Percentiles rank a stretch among this genome's conserved stretches.
Evolutionary conservation across 1,284 basidiomycete species (phyloP).

Genomic region (Sphaerobolus stellatus): DNA sequence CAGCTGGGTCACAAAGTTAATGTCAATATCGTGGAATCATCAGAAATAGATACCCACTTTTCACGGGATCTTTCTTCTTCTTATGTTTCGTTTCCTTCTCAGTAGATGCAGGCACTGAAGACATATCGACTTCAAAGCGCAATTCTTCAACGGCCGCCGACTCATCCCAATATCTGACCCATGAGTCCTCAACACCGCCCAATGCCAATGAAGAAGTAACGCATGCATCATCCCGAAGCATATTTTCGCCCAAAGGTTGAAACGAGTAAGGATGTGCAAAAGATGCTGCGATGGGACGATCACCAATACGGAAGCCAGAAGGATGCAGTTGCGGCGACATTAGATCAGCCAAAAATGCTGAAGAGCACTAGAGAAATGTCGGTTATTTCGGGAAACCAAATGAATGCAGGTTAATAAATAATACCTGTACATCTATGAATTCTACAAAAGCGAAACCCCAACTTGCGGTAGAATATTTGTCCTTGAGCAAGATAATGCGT

Average conservation of each 20-base stretch:
- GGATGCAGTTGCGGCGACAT: slow-evolving; percentile 84
- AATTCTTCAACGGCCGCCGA: slow-evolving; percentile 65
- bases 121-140: slow-evolving; percentile 77
- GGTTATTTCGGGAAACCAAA: not conserved
- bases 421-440: slow-evolving; percentile 78
- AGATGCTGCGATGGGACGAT: slow-evolving; percentile 81
- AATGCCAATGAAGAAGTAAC: slow-evolving; percentile 60
- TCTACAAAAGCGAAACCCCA: slow-evolving; percentile 94
- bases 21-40: slow-evolving; percentile 22
- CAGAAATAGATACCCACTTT: slow-evolving; percentile 37
- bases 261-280: slow-evolving; percentile 88
- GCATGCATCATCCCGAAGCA: slow-evolving; percentile 71
- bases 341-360: slow-evolving; percentile 71
- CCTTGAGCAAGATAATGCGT: slow-evolving; percentile 83
- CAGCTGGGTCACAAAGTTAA: slow-evolving; percentile 9
- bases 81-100: slow-evolving; percentile 53
- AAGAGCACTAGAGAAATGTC: slow-evolving; percentile 53
- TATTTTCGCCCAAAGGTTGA: slow-evolving; percentile 70
- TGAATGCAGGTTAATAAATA: slow-evolving; percentile 16
- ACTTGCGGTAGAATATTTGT: slow-evolving; percentile 77
- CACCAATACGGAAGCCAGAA: slow-evolving; percentile 83
- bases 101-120: slow-evolving; percentile 32
- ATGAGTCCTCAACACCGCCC: slow-evolving; percentile 67
- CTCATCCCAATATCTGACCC: slow-evolving; percentile 85
- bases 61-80: slow-evolving; percentile 61